Percentiles rank a stretch among this genome's conserved stretches.
Evolutionary conservation across 257 asterid genomes (phyloP).

Genomic region (Solanum gracilifrons): DNA sequence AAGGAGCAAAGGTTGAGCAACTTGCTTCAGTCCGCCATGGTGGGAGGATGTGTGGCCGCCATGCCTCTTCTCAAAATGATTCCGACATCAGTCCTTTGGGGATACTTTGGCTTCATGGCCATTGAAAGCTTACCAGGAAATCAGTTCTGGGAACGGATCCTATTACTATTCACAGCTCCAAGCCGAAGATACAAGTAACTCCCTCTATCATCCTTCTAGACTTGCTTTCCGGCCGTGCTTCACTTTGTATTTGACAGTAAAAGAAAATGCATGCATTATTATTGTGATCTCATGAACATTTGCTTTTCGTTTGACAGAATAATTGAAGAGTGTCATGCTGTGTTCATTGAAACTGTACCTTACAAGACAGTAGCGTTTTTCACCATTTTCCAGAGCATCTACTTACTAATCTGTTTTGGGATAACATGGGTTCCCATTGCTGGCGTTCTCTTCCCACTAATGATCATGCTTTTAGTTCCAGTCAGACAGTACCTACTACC

Average conservation of each 20-base stretch:
- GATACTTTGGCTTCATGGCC: slow-evolving; percentile 14
- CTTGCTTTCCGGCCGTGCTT: not conserved
- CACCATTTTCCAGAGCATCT: slow-evolving; percentile 10
- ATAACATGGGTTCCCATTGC: slow-evolving; percentile 17
- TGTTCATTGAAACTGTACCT: slow-evolving; percentile 9
- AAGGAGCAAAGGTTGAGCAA: slow-evolving; percentile 14
- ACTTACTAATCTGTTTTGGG: slow-evolving; percentile 11
- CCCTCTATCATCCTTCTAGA: not conserved
- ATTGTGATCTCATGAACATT: not conserved
- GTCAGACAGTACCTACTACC: slow-evolving; percentile 10
- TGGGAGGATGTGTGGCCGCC: slow-evolving; percentile 18
- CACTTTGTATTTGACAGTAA: not conserved
- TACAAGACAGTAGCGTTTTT: slow-evolving; percentile 10
- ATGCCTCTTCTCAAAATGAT: slow-evolving; percentile 14
- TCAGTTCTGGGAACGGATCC: slow-evolving; percentile 11
- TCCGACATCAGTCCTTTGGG: slow-evolving; percentile 13
- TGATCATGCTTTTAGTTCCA: slow-evolving; percentile 17
- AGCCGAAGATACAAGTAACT: slow-evolving; percentile 16
- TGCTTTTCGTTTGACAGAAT: not conserved
- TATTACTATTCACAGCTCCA: slow-evolving; percentile 11
- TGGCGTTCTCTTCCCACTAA: slow-evolving; percentile 9
- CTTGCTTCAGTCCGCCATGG: slow-evolving; percentile 14
- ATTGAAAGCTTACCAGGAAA: slow-evolving; percentile 16
- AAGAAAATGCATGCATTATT: not conserved
- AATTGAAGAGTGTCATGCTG: slow-evolving; percentile 11